Evolutionary conservation across 306 rosid genomes (phyloP), one percentile per base, ranked within the genome.

Genomic region (Vachellia collinsii): DNA sequence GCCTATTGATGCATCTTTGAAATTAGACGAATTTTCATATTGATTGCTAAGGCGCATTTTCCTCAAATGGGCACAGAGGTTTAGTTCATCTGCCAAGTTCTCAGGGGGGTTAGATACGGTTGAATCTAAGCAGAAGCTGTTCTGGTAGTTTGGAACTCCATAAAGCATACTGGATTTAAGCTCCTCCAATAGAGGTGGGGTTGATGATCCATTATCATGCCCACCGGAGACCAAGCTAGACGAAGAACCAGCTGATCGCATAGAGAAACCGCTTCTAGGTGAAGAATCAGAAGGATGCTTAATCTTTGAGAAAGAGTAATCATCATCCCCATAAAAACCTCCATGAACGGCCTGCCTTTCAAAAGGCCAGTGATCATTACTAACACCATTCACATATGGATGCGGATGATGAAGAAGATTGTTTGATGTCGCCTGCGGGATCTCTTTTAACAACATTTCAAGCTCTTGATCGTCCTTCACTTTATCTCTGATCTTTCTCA

Each of bases 181-280:
- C 59, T 79, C 88, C 69, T 85, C 86, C 56, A 75, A 50, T 51
- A 72, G 83, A 78, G 86, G 82, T 7, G 88, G 86, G 64, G 83
- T 85, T 44, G 83, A 81, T 50, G 88, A 78, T 69, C 81, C 86
- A 53, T 78, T 78, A 50, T 85, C 88, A 69, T 74, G 17, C 43
- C 76, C 83, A 46, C 51, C 14, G 12, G 72, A 68, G 16, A 68
- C n/a, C 36, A n/a, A 68, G 22, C 56, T 70, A 4, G 56, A 70
- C 6, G n/a, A 70, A 44, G 74, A 70, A 23, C 50, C 74, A 22
- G 44, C 56, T 70, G 74, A 70, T 70, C 16, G 74, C 53, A 70
- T 38, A 12, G 74, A 70, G 7, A 43, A 70, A 2, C 74, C 74
- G 38, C 74, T 70, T 43, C 3, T 50, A 6, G 74, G 74, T 11